These are phyloP conservation scores for Ophiocordyceps camponoti-floridani DNA, from an alignment of 2,329 filamentous ascomycete genomes.

Conservation along the genomic window DNA sequence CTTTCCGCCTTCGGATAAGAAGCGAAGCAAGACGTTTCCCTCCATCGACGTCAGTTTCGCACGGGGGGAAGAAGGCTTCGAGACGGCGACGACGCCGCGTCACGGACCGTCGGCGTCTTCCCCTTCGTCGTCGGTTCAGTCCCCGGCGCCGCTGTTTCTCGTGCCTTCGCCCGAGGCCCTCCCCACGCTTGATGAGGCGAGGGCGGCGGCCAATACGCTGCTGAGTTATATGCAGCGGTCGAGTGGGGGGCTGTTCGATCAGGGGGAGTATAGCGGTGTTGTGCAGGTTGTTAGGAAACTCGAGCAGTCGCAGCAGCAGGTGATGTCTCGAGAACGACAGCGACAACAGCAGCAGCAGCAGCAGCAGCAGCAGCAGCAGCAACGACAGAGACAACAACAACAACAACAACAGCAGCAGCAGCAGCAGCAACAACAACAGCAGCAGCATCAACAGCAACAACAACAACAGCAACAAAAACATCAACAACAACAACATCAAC, in stretches of 20 bases:
- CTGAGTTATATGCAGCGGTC: slow-evolving; percentile 63
- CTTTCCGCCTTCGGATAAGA: slow-evolving; percentile 18
- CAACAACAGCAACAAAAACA: too few relatives aligned
- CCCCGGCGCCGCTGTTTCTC: slow-evolving; percentile 1
- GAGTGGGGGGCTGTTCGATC: slow-evolving; percentile 45
- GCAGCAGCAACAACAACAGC: too few relatives aligned
- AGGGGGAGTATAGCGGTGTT: slow-evolving; percentile 60
- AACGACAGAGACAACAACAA: too few relatives aligned
- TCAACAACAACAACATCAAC: too few relatives aligned
- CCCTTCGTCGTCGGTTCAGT: slow-evolving; percentile 18
- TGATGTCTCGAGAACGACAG: too few relatives aligned
- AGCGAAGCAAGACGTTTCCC: slow-evolving; percentile 71
- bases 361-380: too few relatives aligned
- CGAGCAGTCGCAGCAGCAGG: slow-evolving; percentile 39
- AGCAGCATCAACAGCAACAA: too few relatives aligned
- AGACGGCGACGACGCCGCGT: slow-evolving; percentile 26
- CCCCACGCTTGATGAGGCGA: slow-evolving; percentile 71
- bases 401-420: too few relatives aligned
- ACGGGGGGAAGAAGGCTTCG: slow-evolving; percentile 18
- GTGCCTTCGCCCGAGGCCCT: slow-evolving; percentile 20
- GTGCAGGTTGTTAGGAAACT: slow-evolving; percentile 76
- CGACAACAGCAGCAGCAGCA: too few relatives aligned
- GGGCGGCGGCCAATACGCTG: slow-evolving; percentile 63
- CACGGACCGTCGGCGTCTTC: slow-evolving; percentile 34
- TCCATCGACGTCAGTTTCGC: slow-evolving; percentile 45